These are phyloP conservation scores for Pecoramyces ruminantium DNA, from an alignment of 192 early-diverging fungal species.

Conservation along the genomic window DNA sequence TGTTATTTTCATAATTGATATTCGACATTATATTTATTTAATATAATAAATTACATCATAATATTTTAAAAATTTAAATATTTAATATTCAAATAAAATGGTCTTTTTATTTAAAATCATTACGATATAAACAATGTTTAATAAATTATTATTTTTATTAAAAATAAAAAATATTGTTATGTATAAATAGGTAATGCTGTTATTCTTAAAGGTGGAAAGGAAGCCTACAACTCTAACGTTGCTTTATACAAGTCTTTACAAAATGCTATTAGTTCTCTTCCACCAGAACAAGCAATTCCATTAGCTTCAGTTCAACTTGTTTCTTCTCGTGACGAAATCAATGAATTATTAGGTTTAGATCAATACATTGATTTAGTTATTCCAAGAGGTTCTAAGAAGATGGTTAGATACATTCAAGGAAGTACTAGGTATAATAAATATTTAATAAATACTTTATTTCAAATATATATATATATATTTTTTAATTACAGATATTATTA, in stretches of 20 bases:
- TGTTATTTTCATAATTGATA: too few relatives aligned
- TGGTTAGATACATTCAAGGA: constrained; percentile 82
- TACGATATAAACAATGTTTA: too few relatives aligned
- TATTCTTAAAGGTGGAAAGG: constrained; percentile 84
- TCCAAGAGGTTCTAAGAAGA: constrained; percentile 77
- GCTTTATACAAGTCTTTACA: constrained; percentile 59
- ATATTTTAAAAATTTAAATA: too few relatives aligned
- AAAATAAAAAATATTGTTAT: too few relatives aligned
- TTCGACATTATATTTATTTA: too few relatives aligned
- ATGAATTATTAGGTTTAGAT: constrained; percentile 67
- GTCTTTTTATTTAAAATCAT: too few relatives aligned
- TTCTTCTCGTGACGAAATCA: constrained; percentile 75
- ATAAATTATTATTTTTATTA: too few relatives aligned
- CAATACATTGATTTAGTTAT: constrained; percentile 90
- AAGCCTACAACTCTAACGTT: constrained; percentile 63
- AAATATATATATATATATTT: not conserved
- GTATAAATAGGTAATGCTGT: constrained; percentile 68
- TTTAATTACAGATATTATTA: too few relatives aligned
- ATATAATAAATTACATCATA: too few relatives aligned
- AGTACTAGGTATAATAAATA: constrained; percentile 49
- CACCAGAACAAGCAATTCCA: constrained; percentile 27
- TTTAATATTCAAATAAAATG: too few relatives aligned
- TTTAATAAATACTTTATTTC: too few relatives aligned
- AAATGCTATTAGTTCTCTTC: constrained; percentile 44
- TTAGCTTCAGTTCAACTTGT: constrained; percentile 70